Evolutionary conservation across 257 asterid genomes (phyloP).

Genomic region (Pogostemon cablin): DNA sequence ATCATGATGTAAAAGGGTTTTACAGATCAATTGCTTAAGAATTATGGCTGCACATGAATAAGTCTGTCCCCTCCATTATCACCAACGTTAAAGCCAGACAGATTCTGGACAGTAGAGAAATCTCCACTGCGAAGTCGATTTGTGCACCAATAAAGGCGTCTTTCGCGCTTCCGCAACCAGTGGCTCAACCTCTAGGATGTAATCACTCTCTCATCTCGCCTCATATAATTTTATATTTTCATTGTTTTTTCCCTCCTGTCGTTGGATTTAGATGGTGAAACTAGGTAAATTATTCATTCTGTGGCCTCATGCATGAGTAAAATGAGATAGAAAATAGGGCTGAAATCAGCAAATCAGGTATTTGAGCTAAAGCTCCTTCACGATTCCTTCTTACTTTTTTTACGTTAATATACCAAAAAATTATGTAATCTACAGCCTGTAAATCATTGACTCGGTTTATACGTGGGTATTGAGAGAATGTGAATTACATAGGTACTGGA

Average conservation of each 20-base stretch:
- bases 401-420: neutral
- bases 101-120: constrained; percentile 94
- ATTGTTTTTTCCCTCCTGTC: neutral
- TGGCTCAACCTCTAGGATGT: constrained; percentile 83
- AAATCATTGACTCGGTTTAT: neutral
- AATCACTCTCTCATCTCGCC: constrained; percentile 26
- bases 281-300: constrained; percentile 9
- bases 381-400: constrained; percentile 1
- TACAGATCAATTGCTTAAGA: too few relatives aligned
- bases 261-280: constrained; percentile 24
- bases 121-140: constrained; percentile 98
- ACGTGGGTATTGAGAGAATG: constrained; percentile 5
- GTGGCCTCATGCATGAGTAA: constrained; percentile 7
- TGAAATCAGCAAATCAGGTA: neutral
- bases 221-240: neutral
- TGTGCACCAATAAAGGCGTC: constrained; percentile 89
- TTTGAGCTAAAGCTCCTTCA: neutral
- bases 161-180: constrained; percentile 89
- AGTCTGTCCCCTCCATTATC: constrained; percentile 82
- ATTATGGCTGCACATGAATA: constrained; percentile 61
- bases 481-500: constrained; percentile 6
- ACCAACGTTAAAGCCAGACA: constrained; percentile 92
- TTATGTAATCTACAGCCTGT: constrained; percentile 2
- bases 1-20: too few relatives aligned
- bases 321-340: constrained; percentile 2